Evolutionary conservation across 768 basidiomycete species (phyloP), one percentile per base, ranked within the genome.

Genomic region (Auricularia cornea): DNA sequence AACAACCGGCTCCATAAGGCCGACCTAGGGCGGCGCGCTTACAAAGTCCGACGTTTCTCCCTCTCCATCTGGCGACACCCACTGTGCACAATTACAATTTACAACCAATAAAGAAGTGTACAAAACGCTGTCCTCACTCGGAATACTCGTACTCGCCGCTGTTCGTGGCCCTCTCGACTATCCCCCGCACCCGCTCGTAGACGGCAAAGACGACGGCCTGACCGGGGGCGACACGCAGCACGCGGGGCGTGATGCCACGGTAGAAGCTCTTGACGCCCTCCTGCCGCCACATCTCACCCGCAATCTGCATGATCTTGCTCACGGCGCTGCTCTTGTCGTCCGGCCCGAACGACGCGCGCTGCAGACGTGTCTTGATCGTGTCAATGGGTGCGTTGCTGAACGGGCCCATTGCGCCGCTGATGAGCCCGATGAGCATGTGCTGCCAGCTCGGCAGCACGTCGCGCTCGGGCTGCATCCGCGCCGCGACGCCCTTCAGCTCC

Each of bases 191-290:
- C 59, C 89, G 81, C 77, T 99, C 96, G 70, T 98, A 98, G 30
- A 99, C 96, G 14, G 96, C 92, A 71, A 98, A 98, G 38, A 98
- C 96, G 67, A 98, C 91, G 2, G 95, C 95, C 73, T 93, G 92
- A 1, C 96, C 97, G 8, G 97, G 97, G 2, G 97, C 97, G 54
- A 99, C 97, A 61, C 97, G 86, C 69, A 97, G 79, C 38, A 99
- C 94, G 26, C 97, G 83, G 38, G 97, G 97, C 0, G 95, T 98
- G 72, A 99, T 98, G 23, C 97, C 97, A 79, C 97, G 98, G 80
- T 98, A 98, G 77, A 99, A 98, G 61, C 95, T 93, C 52, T 76
- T 76, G 18, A 89, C 78, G 5, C 97, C 97, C 75, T 99, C 97
- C 67, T 84, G 81, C 65, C 80, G 84, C 89, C 94, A 98, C 94